These are phyloP conservation scores for Vickermania spadyakhi DNA, from an alignment of 208 protist genomes.

Conservation along the genomic window DNA sequence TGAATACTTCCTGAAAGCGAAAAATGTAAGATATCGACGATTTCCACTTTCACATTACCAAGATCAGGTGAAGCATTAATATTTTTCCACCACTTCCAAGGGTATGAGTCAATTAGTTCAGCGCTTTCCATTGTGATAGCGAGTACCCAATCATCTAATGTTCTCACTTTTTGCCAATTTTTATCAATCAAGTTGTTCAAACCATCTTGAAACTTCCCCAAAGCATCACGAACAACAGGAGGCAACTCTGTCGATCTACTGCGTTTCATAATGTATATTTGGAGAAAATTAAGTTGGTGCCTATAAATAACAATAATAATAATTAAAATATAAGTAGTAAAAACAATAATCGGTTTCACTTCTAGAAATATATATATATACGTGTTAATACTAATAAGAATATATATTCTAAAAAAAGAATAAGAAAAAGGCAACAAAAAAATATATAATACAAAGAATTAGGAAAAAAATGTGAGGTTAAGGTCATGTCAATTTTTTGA, in stretches of 20 bases:
- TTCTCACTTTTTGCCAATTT: slow-evolving; percentile 56
- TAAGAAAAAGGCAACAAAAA: too few species aligned
- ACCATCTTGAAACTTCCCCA: slow-evolving; percentile 72
- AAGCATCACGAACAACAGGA: slow-evolving; percentile 32
- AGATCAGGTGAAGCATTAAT: slow-evolving; percentile 56
- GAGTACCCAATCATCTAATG: slow-evolving; percentile 74
- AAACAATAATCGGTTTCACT: too few species aligned
- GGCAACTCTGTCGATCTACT: slow-evolving; percentile 18
- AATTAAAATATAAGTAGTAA: too few species aligned
- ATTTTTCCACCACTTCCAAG: slow-evolving; percentile 94
- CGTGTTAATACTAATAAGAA: too few species aligned
- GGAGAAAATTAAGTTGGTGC: neutral
- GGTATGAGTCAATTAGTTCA: slow-evolving; percentile 87
- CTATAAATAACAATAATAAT: neutral
- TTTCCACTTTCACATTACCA: slow-evolving; percentile 84
- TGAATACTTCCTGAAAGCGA: slow-evolving; percentile 83
- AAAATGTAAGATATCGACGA: slow-evolving; percentile 89
- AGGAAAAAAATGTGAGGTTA: too few species aligned
- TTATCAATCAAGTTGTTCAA: slow-evolving; percentile 72
- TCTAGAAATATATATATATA: too few species aligned
- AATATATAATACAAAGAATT: too few species aligned
- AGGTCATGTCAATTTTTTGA: too few species aligned
- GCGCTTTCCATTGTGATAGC: slow-evolving; percentile 86
- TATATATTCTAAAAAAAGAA: too few species aligned
- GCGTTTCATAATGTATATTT: slow-evolving; percentile 34